Percentiles rank a stretch among this genome's conserved stretches.
phyloP scores from a whole-genome alignment of 2,329 filamentous ascomycete species.

The Plenodomus biglobosus region DNA sequence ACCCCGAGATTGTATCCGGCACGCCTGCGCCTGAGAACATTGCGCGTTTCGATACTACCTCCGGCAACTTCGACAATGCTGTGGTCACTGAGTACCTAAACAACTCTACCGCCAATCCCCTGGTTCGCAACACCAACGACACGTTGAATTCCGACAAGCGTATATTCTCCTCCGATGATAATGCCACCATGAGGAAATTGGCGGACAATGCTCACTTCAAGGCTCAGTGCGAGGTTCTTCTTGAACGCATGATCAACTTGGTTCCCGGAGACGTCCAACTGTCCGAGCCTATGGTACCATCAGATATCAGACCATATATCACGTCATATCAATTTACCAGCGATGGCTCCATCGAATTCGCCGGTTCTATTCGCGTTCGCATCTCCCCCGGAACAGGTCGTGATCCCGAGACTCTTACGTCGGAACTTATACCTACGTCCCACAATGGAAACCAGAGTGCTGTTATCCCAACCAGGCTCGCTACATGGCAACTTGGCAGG shows the following conservation, averaged over 20 bases:
- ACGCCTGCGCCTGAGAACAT: slow-evolving; percentile 24
- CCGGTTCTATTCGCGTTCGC: slow-evolving; percentile 20
- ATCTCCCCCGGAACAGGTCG: slow-evolving; percentile 9
- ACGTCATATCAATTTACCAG: slow-evolving; percentile 9
- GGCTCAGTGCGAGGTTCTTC: slow-evolving; percentile 17
- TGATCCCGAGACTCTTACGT: slow-evolving; percentile 2
- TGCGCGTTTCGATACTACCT: slow-evolving; percentile 29
- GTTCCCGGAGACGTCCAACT: slow-evolving; percentile 24
- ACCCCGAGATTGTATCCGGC: slow-evolving; percentile 35
- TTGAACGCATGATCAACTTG: slow-evolving; percentile 23
- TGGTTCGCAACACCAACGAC: slow-evolving; percentile 30
- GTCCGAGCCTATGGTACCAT: slow-evolving; percentile 19
- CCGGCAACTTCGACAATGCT: slow-evolving; percentile 27
- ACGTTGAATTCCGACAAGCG: slow-evolving; percentile 37
- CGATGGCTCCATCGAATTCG: slow-evolving; percentile 15
- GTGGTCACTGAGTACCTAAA: slow-evolving; percentile 39
- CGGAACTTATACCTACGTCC: slow-evolving; percentile 2
- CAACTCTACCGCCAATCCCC: slow-evolving; percentile 29
- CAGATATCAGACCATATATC: slow-evolving; percentile 23
- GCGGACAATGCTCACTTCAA: slow-evolving; percentile 22
- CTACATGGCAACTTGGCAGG: slow-evolving; percentile 1
- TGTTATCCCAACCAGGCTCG: slow-evolving; percentile 1
- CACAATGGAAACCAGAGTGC: slow-evolving; percentile 1
- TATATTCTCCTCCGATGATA: slow-evolving; percentile 35
- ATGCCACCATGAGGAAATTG: slow-evolving; percentile 35